A percentile compares a stretch with the other conserved stretches of the same genome.
Evolutionary conservation across 257 asterid species (phyloP).

Genomic region (Verbena officinalis): DNA sequence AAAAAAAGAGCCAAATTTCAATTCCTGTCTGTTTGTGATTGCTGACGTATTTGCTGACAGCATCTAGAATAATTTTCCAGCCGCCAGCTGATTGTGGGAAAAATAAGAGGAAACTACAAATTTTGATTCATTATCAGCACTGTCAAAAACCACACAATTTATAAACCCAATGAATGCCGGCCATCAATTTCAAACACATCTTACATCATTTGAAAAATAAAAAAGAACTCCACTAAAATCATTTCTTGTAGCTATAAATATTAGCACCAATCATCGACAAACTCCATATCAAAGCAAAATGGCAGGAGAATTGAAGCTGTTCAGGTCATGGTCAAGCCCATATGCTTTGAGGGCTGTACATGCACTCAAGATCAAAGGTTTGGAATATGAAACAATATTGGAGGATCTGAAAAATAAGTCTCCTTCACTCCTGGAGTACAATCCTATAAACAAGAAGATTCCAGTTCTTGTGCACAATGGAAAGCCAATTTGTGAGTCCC

Average conservation of each 20-base stretch:
- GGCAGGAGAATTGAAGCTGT: constrained; percentile 72
- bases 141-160: neutral
- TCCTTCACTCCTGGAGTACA: constrained; percentile 51
- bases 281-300: constrained; percentile 31
- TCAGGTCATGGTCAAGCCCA: constrained; percentile 71
- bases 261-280: neutral
- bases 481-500: constrained; percentile 68
- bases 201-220: neutral
- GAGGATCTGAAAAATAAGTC: constrained; percentile 68
- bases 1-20: neutral
- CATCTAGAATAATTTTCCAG: neutral
- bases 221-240: neutral
- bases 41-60: neutral
- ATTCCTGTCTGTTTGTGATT: neutral
- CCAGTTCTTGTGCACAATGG: constrained; percentile 80
- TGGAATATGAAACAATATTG: constrained; percentile 46
- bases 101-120: neutral
- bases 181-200: neutral
- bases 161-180: neutral
- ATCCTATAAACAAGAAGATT: constrained; percentile 60
- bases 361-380: constrained; percentile 63
- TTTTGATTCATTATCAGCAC: constrained; percentile 1
- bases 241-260: neutral
- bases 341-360: constrained; percentile 53
- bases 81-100: neutral